Conservation (phyloP, 441 rosid genomes). For the Syzygium syzygioides region DNA sequence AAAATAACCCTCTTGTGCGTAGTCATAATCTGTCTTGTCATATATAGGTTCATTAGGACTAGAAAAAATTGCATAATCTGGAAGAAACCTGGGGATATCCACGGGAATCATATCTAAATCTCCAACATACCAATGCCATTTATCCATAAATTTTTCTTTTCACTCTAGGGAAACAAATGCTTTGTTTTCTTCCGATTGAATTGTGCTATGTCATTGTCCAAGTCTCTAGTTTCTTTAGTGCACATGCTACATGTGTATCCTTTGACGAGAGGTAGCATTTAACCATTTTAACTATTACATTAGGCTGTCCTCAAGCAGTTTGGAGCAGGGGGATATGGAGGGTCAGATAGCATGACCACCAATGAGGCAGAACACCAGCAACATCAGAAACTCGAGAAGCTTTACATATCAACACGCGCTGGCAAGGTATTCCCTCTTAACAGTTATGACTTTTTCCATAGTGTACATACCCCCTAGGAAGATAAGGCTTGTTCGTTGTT, state of each 20-base stretch:
- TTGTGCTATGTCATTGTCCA: neutral
- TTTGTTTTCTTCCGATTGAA: neutral
- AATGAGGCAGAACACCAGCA: conserved; percentile 73
- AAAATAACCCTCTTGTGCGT: neutral
- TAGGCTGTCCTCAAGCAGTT: conserved; percentile 93
- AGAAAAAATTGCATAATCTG: neutral
- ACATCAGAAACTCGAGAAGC: conserved; percentile 91
- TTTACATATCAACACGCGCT: conserved; percentile 82
- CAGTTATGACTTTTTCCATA: neutral
- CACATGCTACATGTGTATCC: neutral
- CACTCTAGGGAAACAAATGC: neutral
- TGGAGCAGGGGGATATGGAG: conserved; percentile 86
- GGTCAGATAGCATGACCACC: conserved; percentile 52
- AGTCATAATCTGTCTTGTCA: neutral
- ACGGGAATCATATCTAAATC: neutral
- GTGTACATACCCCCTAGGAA: neutral
- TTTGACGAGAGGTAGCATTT: neutral
- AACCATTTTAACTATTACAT: neutral
- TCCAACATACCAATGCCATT: neutral
- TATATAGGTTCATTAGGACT: neutral
- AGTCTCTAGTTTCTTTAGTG: neutral
- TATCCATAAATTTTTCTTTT: neutral
- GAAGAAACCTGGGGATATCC: neutral
- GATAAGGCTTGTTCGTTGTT: neutral
- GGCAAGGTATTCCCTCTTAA: conserved; percentile 51